phyloP scores from a whole-genome alignment of 225 moss, liverwort and hornwort species.

The Pleurozium schreberi region DNA sequence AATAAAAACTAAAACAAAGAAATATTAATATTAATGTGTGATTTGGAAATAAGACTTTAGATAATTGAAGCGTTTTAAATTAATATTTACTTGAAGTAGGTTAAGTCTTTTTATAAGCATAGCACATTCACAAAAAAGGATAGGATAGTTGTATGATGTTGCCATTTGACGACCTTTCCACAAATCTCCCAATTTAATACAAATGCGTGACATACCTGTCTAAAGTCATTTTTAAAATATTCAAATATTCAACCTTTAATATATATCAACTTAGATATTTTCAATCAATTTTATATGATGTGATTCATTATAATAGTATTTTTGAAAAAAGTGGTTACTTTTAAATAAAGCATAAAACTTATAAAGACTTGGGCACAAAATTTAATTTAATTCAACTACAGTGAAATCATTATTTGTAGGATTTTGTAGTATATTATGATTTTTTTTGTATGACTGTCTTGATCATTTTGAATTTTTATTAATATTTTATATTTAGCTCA shows the following conservation, averaged over 20 bases:
- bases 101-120: not conserved
- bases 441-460: too few species aligned
- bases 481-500: not conserved
- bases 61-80: not conserved
- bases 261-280: not conserved
- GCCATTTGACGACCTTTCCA: slow-evolving; percentile 34
- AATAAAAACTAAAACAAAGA: too few species aligned
- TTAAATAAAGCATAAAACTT: not conserved
- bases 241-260: not conserved
- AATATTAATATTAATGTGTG: too few species aligned
- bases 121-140: slow-evolving; percentile 32
- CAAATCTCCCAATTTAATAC: slow-evolving; percentile 21
- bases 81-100: not conserved
- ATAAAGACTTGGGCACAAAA: not conserved
- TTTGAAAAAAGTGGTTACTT: not conserved
- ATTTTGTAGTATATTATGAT: too few species aligned
- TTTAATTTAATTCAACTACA: not conserved
- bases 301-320: too few species aligned
- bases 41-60: not conserved
- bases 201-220: slow-evolving; percentile 18
- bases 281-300: too few species aligned
- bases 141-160: not conserved
- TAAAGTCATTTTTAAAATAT: not conserved
- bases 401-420: not conserved
- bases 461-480: not conserved